Percentiles rank a stretch among this genome's conserved stretches.
Evolutionary conservation across 2,329 filamentous ascomycete genomes (phyloP).

Genomic region (Beauveria varroae): DNA sequence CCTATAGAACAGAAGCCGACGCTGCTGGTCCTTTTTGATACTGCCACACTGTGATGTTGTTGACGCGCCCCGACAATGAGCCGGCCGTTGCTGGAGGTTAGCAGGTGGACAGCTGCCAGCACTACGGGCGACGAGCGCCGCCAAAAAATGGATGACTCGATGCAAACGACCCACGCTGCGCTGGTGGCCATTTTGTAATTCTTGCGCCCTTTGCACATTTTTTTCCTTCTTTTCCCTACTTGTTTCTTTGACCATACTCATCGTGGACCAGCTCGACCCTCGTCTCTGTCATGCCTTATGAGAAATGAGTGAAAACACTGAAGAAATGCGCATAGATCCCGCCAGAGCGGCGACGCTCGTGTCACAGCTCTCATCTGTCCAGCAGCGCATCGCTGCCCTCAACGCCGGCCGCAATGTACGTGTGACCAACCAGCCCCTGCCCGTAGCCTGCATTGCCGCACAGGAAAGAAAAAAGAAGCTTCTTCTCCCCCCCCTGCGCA

Average conservation of each 20-base stretch:
- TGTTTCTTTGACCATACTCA: neutral
- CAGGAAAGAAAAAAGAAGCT: neutral
- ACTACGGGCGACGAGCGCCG: neutral
- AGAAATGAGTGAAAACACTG: slow-evolving; percentile 34
- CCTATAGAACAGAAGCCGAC: neutral
- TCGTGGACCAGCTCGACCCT: neutral
- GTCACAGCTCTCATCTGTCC: slow-evolving; percentile 54
- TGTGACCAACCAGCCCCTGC: slow-evolving; percentile 11
- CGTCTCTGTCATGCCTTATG: neutral
- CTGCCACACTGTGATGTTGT: slow-evolving; percentile 2
- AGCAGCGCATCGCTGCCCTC: slow-evolving; percentile 47
- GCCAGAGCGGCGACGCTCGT: slow-evolving; percentile 54
- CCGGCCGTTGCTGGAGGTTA: slow-evolving; percentile 16
- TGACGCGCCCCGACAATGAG: slow-evolving; percentile 25
- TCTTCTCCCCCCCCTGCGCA: neutral
- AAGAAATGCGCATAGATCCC: slow-evolving; percentile 55
- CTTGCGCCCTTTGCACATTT: neutral
- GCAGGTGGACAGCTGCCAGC: neutral
- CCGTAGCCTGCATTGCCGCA: neutral
- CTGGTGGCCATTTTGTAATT: slow-evolving; percentile 1
- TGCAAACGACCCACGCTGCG: slow-evolving; percentile 6
- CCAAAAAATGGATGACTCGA: slow-evolving; percentile 1
- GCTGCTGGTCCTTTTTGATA: neutral
- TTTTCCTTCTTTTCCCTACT: neutral
- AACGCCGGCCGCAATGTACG: slow-evolving; percentile 48